These are phyloP conservation scores for Linnemannia exigua DNA, from an alignment of 192 early-diverging fungal genomes.

Conservation along the genomic window DNA sequence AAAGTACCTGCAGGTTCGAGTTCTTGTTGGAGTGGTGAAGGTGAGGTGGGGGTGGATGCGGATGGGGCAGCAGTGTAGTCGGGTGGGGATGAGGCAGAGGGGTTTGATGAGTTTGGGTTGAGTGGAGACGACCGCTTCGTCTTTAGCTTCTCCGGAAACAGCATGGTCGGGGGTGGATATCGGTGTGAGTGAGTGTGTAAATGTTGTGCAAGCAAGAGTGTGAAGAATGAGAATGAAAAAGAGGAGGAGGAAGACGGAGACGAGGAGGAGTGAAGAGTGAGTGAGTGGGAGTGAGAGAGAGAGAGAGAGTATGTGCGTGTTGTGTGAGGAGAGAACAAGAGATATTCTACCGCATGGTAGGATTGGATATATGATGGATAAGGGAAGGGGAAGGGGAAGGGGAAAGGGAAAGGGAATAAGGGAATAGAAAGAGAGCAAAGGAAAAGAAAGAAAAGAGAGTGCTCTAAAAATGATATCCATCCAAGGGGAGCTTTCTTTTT, in stretches of 20 bases:
- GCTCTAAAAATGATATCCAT: background rate
- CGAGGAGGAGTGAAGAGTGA: background rate
- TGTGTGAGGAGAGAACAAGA: background rate
- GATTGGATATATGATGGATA: too few relatives aligned
- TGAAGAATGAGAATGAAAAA: background rate
- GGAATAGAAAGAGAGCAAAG: background rate
- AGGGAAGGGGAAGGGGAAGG: too few relatives aligned
- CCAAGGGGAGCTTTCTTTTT: background rate
- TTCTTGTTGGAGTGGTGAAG: conserved; percentile 30
- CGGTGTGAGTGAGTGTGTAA: background rate
- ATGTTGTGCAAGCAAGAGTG: background rate
- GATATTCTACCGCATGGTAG: too few relatives aligned
- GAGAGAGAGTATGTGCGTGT: background rate
- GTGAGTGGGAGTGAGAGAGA: background rate
- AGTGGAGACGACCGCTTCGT: conserved; percentile 52
- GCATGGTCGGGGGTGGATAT: conserved; percentile 16
- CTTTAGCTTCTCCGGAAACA: conserved; percentile 44
- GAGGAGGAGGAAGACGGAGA: background rate
- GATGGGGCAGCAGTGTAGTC: conserved; percentile 1
- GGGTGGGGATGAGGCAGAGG: conserved; percentile 11
- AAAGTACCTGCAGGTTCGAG: conserved; percentile 22
- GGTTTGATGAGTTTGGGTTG: conserved; percentile 45
- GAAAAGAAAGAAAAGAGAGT: background rate
- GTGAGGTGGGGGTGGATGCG: background rate
- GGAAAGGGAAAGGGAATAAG: too few relatives aligned